Conservation (phyloP, 257 asterid genomes). For the Echites panduratus region DNA sequence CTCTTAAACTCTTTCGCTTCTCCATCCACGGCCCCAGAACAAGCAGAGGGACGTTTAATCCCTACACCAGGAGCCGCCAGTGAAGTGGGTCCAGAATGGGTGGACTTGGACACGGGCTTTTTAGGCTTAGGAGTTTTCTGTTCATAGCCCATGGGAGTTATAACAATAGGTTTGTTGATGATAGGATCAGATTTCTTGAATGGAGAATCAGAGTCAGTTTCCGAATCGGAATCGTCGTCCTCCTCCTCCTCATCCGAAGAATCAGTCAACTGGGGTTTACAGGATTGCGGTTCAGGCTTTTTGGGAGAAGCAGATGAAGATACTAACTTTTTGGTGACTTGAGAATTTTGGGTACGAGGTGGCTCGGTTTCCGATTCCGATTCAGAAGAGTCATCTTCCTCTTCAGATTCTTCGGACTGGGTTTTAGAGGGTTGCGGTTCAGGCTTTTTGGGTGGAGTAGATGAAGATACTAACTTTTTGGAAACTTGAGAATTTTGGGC, state of each 20-base stretch:
- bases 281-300: conserved; percentile 14
- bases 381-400: conserved; percentile 12
- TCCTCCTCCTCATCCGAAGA: conserved; percentile 31
- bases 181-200: conserved; percentile 14
- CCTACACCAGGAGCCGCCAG: conserved; percentile 23
- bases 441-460: conserved; percentile 11
- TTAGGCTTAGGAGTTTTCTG: conserved; percentile 20
- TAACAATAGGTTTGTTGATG: conserved; percentile 25
- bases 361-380: conserved; percentile 33
- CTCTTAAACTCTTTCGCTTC: conserved; percentile 34
- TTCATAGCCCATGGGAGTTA: conserved; percentile 26
- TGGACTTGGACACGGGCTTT: conserved; percentile 30
- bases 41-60: conserved; percentile 33
- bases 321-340: conserved; percentile 10
- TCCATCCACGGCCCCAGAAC: conserved; percentile 17
- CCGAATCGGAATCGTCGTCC: conserved; percentile 37
- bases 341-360: conserved; percentile 10
- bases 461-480: conserved; percentile 18
- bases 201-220: conserved; percentile 30
- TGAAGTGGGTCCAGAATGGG: conserved; percentile 17
- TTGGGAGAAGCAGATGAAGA: conserved; percentile 15
- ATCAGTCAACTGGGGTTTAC: not conserved
- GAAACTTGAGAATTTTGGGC: conserved; percentile 1
- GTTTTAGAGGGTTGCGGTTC: conserved; percentile 4
- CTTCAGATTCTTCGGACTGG: conserved; percentile 14